A percentile compares a stretch with the other conserved stretches of the same genome.
Evolutionary conservation across 192 early-diverging fungal species (phyloP).

Genomic region (Obelidium mucronatum): DNA sequence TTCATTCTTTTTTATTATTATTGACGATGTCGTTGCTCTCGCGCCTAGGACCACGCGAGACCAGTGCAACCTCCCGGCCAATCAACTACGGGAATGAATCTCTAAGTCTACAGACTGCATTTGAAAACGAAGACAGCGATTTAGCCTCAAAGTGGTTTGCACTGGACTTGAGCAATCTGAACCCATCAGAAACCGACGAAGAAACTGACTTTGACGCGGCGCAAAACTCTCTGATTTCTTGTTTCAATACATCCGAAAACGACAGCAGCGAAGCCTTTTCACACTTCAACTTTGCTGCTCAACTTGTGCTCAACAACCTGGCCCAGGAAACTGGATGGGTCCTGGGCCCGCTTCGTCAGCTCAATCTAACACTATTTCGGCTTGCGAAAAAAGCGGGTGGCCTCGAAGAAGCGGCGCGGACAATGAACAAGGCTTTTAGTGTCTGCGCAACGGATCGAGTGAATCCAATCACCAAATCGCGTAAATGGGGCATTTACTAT

Average conservation of each 20-base stretch:
- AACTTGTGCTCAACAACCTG: background rate
- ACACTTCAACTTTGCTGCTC: background rate
- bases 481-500: conserved; percentile 94
- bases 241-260: too few relatives aligned
- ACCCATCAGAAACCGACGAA: too few relatives aligned
- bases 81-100: too few relatives aligned
- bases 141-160: too few relatives aligned
- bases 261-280: background rate
- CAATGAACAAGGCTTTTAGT: conserved; percentile 89
- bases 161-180: too few relatives aligned
- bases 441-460: conserved; percentile 86
- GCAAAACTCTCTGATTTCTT: too few relatives aligned
- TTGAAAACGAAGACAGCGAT: too few relatives aligned
- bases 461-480: conserved; percentile 51
- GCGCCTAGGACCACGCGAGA: background rate
- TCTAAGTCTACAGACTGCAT: too few relatives aligned
- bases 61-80: too few relatives aligned
- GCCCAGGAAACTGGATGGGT: background rate
- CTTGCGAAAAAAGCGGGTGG: background rate
- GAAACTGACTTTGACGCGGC: too few relatives aligned
- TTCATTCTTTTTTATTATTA: too few relatives aligned
- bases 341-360: background rate
- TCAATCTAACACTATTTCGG: background rate
- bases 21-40: background rate
- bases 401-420: conserved; percentile 84